Percentiles rank a stretch among this genome's conserved stretches.
Evolutionary conservation across 2,329 filamentous ascomycete genomes (phyloP).

Genomic region (Cercospora citrullina): DNA sequence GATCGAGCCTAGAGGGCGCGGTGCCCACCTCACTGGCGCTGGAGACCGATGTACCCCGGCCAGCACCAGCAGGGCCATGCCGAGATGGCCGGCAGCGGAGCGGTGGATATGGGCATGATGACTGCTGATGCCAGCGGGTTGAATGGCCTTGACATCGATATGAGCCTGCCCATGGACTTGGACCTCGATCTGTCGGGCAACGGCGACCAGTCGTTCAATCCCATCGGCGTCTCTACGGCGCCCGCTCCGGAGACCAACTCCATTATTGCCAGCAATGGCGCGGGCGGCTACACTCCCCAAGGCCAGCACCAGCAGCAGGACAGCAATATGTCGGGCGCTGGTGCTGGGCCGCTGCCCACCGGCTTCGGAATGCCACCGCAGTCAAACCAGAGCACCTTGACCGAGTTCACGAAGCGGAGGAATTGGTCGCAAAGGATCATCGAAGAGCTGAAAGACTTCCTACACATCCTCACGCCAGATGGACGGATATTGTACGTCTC

Average conservation of each 20-base stretch:
- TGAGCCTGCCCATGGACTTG: conserved; percentile 51
- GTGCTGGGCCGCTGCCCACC: conserved; percentile 57
- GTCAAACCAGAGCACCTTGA: conserved; percentile 56
- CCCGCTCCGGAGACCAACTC: conserved; percentile 22
- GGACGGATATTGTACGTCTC: conserved; percentile 85
- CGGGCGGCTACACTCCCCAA: conserved; percentile 21
- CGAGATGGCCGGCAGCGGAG: conserved; percentile 21
- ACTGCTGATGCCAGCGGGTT: conserved; percentile 38
- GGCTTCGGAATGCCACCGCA: conserved; percentile 52
- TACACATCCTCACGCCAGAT: conserved; percentile 83
- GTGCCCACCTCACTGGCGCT: conserved; percentile 22
- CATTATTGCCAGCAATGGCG: conserved; percentile 30
- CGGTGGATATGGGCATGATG: conserved; percentile 26
- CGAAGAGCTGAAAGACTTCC: conserved; percentile 83
- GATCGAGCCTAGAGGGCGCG: conserved; percentile 22
- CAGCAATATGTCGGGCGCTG: conserved; percentile 43
- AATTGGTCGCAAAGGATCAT: conserved; percentile 89
- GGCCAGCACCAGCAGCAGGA: conserved; percentile 36
- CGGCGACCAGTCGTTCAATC: conserved; percentile 31
- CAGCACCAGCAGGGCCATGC: conserved; percentile 17
- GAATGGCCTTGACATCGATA: conserved; percentile 48
- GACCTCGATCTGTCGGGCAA: conserved; percentile 37
- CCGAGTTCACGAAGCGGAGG: conserved; percentile 64
- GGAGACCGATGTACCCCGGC: conserved; percentile 27
- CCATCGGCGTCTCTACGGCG: conserved; percentile 27